Base-by-base conservation (phyloP, 257 asterid species). In the Solanum paucissectum region DNA sequence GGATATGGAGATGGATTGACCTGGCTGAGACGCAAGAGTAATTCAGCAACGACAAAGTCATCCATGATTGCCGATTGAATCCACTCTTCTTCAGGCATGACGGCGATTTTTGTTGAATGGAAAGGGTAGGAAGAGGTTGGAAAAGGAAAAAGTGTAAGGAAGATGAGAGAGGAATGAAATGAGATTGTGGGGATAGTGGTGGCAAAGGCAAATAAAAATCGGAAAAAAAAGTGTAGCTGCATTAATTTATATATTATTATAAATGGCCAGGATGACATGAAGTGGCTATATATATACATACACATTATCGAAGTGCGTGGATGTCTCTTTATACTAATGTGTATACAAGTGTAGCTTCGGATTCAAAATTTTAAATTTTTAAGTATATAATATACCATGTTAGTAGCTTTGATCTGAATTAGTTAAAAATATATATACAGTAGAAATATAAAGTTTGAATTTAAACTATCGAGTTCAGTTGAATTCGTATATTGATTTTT, bases 11-110 rank as follows among this genome's bases (percentile, higher is more conserved):
- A 90, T 11, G 88, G 86, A 3, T 87, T 37, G 88, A 90, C 52
- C 72, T 77, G 91, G 71, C 89, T 92, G 64, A 95, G 92, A n/a
- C 90, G 87, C 55, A 94, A 79, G 23, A 95, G 90, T 77, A 95
- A 90, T 68, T 93, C 94, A 20, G 89, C 98, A 23, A 93, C 98
- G 89, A 94, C 64, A 23, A 91, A 20, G 92, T 93, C 96, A 34
- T 95, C 94, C 3, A 89, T 81, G 92, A 93, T 91, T 88, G 98
- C 96, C 32, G 93, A 81, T 84, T 88, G 84, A 14, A 93, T 92
- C 98, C 98, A 95, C 68, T 95, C 93, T 74, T 92, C 91, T 89
- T 91, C 94, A 88, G 92, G 86, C 98, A 94, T 94, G 87, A 87
- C 62, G 20, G 66, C 44, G 58, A n/a, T 46, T 55, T 62, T 75